Evolutionary conservation across 768 basidiomycete species (phyloP).

Genomic region (Mycena leptocephala): DNA sequence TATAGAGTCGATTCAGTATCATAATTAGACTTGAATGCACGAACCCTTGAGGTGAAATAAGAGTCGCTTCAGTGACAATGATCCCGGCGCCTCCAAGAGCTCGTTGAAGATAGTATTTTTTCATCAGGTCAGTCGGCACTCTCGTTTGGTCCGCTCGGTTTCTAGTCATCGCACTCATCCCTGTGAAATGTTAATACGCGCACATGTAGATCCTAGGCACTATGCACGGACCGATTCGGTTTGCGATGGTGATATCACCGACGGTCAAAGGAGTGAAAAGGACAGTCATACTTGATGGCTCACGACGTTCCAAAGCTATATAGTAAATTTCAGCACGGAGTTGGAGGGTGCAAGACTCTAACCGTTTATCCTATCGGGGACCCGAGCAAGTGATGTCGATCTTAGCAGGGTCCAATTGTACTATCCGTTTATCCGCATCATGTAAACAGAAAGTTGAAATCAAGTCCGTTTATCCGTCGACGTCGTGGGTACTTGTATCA

Average conservation of each 20-base stretch:
- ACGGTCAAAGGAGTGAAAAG: constrained; percentile 53
- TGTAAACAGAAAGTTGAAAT: neutral
- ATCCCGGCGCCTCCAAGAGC: constrained; percentile 57
- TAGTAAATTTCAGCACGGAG: neutral
- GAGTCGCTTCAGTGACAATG: constrained; percentile 57
- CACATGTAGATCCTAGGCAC: neutral
- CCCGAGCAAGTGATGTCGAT: neutral
- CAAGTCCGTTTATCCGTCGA: constrained; percentile 14
- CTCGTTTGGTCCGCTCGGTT: constrained; percentile 54
- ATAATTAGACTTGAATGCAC: neutral
- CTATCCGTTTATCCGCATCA: constrained; percentile 17
- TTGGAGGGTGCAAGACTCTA: neutral
- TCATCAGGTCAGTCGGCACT: constrained; percentile 57
- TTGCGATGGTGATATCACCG: constrained; percentile 54
- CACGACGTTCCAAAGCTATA: neutral
- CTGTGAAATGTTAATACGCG: neutral
- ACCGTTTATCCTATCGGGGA: constrained; percentile 1
- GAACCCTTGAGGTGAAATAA: constrained; percentile 61
- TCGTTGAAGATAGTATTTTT: constrained; percentile 61
- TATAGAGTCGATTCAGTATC: neutral
- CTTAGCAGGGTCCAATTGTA: too few relatives aligned
- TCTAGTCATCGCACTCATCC: constrained; percentile 59
- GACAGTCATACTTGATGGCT: constrained; percentile 23
- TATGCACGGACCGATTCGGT: constrained; percentile 47
- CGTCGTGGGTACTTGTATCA: too few relatives aligned